phyloP scores from a whole-genome alignment of 257 asterid species.

The Penstemon barbatus region DNA sequence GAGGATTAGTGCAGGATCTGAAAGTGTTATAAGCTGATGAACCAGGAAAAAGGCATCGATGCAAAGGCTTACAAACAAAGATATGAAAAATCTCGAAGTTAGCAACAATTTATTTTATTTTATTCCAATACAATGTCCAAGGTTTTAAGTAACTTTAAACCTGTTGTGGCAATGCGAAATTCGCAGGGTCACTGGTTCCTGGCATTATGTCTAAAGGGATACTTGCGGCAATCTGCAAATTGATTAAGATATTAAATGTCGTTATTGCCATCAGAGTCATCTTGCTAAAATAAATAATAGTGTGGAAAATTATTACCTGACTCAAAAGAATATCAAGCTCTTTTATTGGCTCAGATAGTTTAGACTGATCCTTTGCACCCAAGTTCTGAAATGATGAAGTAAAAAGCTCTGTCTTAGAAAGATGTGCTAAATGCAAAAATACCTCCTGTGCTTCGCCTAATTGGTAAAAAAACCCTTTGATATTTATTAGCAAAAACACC shows the following conservation, averaged over 20 bases:
- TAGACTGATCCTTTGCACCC: slow-evolving; percentile 73
- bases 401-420: neutral
- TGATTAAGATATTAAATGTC: slow-evolving; percentile 23
- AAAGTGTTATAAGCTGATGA: slow-evolving; percentile 86
- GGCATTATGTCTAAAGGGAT: slow-evolving; percentile 89
- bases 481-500: too few relatives aligned
- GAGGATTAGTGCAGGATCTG: slow-evolving; percentile 96
- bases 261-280: slow-evolving; percentile 23
- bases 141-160: slow-evolving; percentile 33
- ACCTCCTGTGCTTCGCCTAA: too few relatives aligned
- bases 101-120: slow-evolving; percentile 7
- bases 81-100: slow-evolving; percentile 16
- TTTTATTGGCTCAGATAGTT: slow-evolving; percentile 75
- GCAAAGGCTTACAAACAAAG: slow-evolving; percentile 59
- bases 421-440: too few relatives aligned
- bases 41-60: slow-evolving; percentile 90
- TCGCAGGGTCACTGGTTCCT: slow-evolving; percentile 83
- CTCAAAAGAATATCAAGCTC: slow-evolving; percentile 90
- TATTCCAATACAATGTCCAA: neutral
- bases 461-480: too few relatives aligned
- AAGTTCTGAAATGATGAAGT: slow-evolving; percentile 57
- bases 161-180: slow-evolving; percentile 92
- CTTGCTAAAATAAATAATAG: neutral
- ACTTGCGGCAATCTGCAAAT: slow-evolving; percentile 76
- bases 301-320: slow-evolving; percentile 51